phyloP scores from a whole-genome alignment of 1,284 basidiomycete genomes.

The Moniliella sp. region DNA sequence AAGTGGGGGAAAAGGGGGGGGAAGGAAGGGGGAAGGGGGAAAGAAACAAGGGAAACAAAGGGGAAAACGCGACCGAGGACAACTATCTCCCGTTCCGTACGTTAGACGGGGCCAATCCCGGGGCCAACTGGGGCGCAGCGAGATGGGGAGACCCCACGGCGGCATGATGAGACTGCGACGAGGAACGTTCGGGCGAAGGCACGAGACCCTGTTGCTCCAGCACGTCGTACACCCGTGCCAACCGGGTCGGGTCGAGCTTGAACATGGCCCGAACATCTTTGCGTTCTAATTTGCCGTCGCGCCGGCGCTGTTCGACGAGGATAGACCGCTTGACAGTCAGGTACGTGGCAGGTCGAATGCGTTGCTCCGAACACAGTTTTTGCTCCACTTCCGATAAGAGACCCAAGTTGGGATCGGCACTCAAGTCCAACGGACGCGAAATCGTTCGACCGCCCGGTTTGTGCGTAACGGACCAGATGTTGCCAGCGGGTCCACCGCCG shows the following conservation, averaged over 20 bases:
- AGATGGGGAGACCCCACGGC: too few species aligned
- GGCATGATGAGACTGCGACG: too few species aligned
- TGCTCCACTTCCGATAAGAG: constrained; percentile 22
- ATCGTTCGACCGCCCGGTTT: constrained; percentile 13
- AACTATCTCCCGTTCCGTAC: constrained; percentile 21
- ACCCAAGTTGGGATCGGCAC: constrained; percentile 18
- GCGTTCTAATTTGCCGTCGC: constrained; percentile 18
- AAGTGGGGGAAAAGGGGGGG: too few species aligned
- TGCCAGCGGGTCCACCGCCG: not conserved
- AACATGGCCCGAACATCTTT: constrained; percentile 18
- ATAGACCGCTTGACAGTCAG: constrained; percentile 28
- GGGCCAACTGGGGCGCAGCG: too few species aligned
- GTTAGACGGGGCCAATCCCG: constrained; percentile 21
- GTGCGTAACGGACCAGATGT: too few species aligned
- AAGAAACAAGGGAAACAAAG: constrained; percentile 20
- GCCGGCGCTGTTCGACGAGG: constrained; percentile 14
- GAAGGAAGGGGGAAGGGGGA: constrained; percentile 25
- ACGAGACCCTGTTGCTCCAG: constrained; percentile 27
- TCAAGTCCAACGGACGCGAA: constrained; percentile 20
- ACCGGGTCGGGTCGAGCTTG: constrained; percentile 26
- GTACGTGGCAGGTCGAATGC: constrained; percentile 26
- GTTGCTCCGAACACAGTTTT: constrained; percentile 20
- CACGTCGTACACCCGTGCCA: constrained; percentile 24
- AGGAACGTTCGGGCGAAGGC: too few species aligned
- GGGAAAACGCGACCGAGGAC: constrained; percentile 18